Conservation (phyloP, 306 rosid species). For the Inga oerstediana region DNA sequence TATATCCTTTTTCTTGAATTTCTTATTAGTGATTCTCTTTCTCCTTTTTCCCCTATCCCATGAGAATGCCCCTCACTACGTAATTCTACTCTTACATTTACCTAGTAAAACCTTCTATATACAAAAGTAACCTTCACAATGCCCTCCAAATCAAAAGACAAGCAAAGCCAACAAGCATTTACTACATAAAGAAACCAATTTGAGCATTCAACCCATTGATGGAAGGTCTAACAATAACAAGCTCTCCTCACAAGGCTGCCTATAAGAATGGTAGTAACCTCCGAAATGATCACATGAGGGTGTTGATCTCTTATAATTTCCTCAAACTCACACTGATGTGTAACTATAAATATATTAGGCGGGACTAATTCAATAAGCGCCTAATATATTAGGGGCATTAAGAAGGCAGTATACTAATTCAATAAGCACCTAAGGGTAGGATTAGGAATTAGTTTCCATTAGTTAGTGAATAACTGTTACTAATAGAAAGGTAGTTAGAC, state of each 20-base stretch:
- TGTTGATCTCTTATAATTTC: background rate
- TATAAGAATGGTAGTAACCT: background rate
- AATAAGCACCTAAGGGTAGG: too few species aligned
- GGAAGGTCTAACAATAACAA: background rate
- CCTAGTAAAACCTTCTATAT: background rate
- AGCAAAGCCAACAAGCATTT: background rate
- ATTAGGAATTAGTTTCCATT: too few species aligned
- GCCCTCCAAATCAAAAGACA: background rate
- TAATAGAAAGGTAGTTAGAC: too few species aligned
- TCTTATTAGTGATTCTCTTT: background rate
- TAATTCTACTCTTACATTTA: background rate
- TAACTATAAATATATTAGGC: too few species aligned
- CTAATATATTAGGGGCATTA: too few species aligned
- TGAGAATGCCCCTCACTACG: background rate
- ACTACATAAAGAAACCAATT: background rate
- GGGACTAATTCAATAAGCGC: too few species aligned
- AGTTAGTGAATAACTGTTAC: too few species aligned
- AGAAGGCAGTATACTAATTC: too few species aligned
- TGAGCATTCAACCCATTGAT: background rate
- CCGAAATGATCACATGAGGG: background rate
- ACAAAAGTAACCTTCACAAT: background rate
- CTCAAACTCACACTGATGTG: background rate
- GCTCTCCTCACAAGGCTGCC: background rate
- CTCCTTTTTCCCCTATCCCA: background rate
- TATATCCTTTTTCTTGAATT: background rate